Conservation (phyloP, 2,329 filamentous ascomycete species). For the Fusarium tanahbumbuense region DNA sequence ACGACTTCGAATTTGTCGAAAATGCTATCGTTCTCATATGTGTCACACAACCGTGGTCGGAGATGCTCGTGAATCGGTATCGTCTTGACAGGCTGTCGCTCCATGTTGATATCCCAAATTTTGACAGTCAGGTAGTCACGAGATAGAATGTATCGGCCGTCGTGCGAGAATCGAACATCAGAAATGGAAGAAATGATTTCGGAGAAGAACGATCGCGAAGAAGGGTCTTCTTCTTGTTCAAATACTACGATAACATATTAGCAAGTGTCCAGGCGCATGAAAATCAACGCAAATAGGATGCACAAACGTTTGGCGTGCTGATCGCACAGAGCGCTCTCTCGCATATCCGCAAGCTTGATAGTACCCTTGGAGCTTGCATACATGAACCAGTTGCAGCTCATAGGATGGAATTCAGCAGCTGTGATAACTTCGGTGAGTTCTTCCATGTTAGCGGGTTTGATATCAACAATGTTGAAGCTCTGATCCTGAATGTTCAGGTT, state of each 20-base stretch:
- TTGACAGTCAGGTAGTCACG: constrained; percentile 99
- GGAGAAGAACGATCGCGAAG: constrained; percentile 97
- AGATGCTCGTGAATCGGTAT: constrained; percentile 99
- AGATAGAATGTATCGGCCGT: constrained; percentile 96
- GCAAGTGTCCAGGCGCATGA: constrained; percentile 10
- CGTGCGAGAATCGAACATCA: constrained; percentile 95
- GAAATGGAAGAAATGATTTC: constrained; percentile 99
- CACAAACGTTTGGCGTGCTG: constrained; percentile 88
- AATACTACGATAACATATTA: constrained; percentile 74
- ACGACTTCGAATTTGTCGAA: constrained; percentile 99
- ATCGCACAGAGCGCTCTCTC: constrained; percentile 94
- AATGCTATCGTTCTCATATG: constrained; percentile 99
- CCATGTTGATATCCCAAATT: constrained; percentile 99
- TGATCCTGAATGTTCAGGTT: constrained; percentile 99
- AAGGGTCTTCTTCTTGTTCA: constrained; percentile 97
- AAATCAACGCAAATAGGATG: neutral
- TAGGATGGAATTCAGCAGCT: constrained; percentile 95
- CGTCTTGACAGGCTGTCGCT: constrained; percentile 95
- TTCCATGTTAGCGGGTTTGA: constrained; percentile 99
- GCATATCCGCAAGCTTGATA: constrained; percentile 98
- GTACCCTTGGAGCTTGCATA: constrained; percentile 99
- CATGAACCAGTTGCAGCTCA: constrained; percentile 99
- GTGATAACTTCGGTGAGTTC: constrained; percentile 99
- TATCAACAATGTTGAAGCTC: constrained; percentile 99
- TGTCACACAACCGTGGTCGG: constrained; percentile 92